phyloP scores from a whole-genome alignment of 306 rosid species.

The Elaeagnus macrophylla region DNA sequence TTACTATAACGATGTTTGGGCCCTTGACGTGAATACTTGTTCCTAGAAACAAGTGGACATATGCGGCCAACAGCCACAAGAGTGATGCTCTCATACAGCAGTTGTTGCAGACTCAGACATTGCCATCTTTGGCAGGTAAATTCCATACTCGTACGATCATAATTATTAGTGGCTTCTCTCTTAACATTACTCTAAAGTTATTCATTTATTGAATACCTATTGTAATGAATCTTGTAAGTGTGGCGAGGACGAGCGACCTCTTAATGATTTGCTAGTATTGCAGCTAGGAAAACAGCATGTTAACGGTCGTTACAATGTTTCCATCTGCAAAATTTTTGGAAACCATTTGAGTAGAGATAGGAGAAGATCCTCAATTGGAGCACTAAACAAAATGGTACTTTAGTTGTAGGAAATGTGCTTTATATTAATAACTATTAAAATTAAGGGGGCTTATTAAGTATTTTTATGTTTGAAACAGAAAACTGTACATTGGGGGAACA shows the following conservation, averaged over 20 bases:
- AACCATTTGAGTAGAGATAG: conserved; percentile 58
- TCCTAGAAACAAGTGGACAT: conserved; percentile 67
- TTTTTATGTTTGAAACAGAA: conserved; percentile 39
- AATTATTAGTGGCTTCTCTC: no score
- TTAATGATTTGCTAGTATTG: conserved; percentile 69
- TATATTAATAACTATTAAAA: background rate
- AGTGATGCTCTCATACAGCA: conserved; percentile 91
- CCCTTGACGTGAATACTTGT: conserved; percentile 62
- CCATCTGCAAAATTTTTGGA: conserved; percentile 71
- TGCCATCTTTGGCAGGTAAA: conserved; percentile 82
- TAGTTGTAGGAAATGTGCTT: conserved; percentile 2
- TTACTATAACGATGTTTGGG: conserved; percentile 82
- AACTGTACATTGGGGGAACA: conserved; percentile 33
- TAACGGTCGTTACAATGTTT: conserved; percentile 45
- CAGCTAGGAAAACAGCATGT: conserved; percentile 75
- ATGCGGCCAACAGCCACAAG: conserved; percentile 75
- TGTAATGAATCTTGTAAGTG: conserved; percentile 40
- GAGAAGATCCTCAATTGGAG: conserved; percentile 26
- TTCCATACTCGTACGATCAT: background rate
- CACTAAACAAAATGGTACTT: conserved; percentile 40
- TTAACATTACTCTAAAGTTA: no score
- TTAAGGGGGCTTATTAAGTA: conserved; percentile 7
- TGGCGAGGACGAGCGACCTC: conserved; percentile 93
- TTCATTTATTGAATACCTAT: no score
- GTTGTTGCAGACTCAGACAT: conserved; percentile 59